These are phyloP conservation scores for Penicillium cosmopolitanum DNA, from an alignment of 495 filamentous ascomycete genomes.

Conservation along the genomic window DNA sequence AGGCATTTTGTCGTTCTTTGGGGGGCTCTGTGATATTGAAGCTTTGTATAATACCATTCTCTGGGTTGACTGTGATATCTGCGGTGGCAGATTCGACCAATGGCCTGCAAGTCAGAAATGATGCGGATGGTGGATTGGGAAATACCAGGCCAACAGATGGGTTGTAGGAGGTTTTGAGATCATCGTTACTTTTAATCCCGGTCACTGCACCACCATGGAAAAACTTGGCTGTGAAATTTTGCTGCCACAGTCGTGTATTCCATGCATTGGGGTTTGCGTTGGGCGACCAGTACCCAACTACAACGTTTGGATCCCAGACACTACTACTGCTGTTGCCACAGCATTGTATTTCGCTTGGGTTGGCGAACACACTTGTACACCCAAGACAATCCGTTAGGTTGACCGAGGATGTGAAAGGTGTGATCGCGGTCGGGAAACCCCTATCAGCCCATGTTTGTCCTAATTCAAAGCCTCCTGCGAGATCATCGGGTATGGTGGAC, in stretches of 20 bases:
- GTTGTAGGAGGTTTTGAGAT: not conserved
- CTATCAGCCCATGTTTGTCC: constrained; percentile 7
- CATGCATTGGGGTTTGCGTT: constrained; percentile 12
- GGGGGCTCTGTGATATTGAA: constrained; percentile 30
- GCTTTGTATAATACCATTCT: constrained; percentile 30
- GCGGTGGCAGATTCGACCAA: constrained; percentile 37
- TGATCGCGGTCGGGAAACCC: constrained; percentile 1
- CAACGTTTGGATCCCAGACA: constrained; percentile 12
- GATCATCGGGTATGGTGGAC: constrained; percentile 16
- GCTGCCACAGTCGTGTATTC: constrained; percentile 17
- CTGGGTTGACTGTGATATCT: constrained; percentile 32
- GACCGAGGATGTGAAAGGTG: not conserved
- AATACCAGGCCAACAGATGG: constrained; percentile 27
- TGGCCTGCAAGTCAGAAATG: constrained; percentile 38
- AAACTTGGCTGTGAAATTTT: constrained; percentile 43
- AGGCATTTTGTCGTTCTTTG: constrained; percentile 22
- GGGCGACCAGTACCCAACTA: constrained; percentile 35
- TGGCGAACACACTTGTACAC: constrained; percentile 30
- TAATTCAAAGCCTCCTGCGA: constrained; percentile 19
- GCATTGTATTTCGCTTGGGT: constrained; percentile 27
- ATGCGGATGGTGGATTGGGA: constrained; percentile 19
- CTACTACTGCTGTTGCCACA: constrained; percentile 35
- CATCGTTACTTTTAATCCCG: constrained; percentile 5
- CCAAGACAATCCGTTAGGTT: constrained; percentile 10
- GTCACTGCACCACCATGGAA: constrained; percentile 24